phyloP scores from a whole-genome alignment of 164 flowering plant genomes.

The Annona cherimola region DNA sequence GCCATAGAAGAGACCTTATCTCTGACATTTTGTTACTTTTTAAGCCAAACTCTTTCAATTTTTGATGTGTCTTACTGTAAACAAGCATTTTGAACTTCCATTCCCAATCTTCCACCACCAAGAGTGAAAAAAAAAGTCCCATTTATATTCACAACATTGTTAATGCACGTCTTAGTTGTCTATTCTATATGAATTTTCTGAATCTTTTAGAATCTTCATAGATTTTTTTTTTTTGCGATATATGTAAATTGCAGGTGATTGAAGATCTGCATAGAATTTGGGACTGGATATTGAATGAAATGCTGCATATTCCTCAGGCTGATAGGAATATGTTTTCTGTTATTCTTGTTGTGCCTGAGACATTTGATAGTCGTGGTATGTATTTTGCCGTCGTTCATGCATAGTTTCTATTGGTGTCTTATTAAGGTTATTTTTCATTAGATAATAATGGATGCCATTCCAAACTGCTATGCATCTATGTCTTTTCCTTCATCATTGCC shows the following conservation, averaged over 20 bases:
- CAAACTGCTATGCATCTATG: background rate
- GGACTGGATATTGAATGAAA: constrained; percentile 91
- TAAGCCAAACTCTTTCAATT: no score
- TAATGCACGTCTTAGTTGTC: background rate
- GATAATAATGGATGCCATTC: background rate
- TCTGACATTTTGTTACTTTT: no score
- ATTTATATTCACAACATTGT: background rate
- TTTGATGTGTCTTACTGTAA: no score
- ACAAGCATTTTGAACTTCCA: no score
- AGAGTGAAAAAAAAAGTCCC: no score
- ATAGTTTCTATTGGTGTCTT: background rate
- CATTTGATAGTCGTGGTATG: constrained; percentile 91
- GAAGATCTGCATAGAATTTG: constrained; percentile 85
- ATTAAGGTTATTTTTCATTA: background rate
- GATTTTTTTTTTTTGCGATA: background rate
- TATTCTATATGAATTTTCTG: no score
- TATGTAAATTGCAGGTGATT: constrained; percentile 42
- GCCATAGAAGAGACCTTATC: no score
- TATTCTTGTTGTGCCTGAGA: constrained; percentile 85
- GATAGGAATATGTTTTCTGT: constrained; percentile 74
- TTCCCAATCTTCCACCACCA: no score
- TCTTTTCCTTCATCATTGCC: no score
- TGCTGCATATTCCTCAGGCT: constrained; percentile 56
- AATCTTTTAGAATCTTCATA: background rate
- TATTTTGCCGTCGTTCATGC: background rate